phyloP scores from a whole-genome alignment of 2,329 filamentous ascomycete species.

The Apiospora pterosperma region DNA sequence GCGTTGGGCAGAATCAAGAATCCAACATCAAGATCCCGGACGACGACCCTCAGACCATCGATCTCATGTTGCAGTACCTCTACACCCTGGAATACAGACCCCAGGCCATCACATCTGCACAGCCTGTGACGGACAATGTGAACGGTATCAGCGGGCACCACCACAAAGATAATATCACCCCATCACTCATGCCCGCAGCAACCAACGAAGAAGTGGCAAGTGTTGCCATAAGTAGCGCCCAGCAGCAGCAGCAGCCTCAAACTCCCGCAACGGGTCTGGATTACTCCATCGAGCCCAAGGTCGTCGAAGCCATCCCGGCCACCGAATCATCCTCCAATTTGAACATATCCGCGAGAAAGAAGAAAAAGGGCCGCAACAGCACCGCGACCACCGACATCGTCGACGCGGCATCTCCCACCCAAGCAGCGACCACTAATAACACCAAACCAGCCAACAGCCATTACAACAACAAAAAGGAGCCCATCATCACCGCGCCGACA shows the following conservation, averaged over 20 bases:
- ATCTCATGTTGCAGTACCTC: conserved; percentile 14
- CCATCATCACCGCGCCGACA: not conserved
- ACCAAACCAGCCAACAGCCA: not conserved
- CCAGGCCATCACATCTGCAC: no score
- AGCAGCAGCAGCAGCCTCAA: no score
- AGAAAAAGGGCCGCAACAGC: conserved; percentile 6
- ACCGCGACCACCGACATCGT: not conserved
- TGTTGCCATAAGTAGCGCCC: no score
- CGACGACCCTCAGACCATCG: conserved; percentile 13
- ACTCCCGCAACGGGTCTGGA: not conserved
- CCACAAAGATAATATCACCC: not conserved
- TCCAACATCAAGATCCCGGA: conserved; percentile 8
- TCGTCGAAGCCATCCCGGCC: not conserved
- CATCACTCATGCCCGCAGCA: not conserved
- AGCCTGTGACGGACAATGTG: not conserved
- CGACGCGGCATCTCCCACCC: not conserved
- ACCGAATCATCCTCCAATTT: not conserved
- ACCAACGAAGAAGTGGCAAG: no score
- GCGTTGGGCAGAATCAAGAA: conserved; percentile 2
- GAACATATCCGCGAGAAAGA: conserved; percentile 9
- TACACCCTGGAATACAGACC: conserved; percentile 15
- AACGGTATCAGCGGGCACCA: not conserved
- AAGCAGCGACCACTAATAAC: not conserved
- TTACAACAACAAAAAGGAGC: no score
- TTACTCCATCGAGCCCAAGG: conserved; percentile 8